Evolutionary conservation across 176 grass and related monocot genomes (phyloP), one percentile per base, ranked within the genome.

Genomic region (Paspalum vaginatum): DNA sequence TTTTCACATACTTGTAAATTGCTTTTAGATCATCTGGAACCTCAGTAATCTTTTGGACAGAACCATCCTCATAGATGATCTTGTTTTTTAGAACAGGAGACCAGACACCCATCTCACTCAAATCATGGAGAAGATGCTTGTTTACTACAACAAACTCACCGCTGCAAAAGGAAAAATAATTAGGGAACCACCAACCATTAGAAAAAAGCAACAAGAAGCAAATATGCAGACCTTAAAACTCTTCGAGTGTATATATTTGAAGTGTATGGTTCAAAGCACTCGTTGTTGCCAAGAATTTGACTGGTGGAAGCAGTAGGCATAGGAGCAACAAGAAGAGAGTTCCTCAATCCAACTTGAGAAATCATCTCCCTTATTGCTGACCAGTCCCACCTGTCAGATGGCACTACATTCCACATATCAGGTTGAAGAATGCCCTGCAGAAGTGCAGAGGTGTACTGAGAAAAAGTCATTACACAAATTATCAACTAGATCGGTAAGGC

Each of bases 271-370:
- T 78, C 76, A 78, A 78, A 78, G 60, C 76, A 99, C 74, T 99
- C 96, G 26, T 99, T 99, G 63, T 99, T 99, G 75, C 96, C 96
- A 79, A 99, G 92, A 87, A 99, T 99, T 48, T 99, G 96, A 81
- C 96, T 99, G 57, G 96, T 99, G 75, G 96, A 99, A 84, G 96
- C 96, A 86, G 96, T 99, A 7, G 93, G 96, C 96, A 99, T 99
- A 24, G 96, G 96, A 81, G 96, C 96, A 72, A 99, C 84, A 79
- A 99, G 93, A 86, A 99, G 96, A 37, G 96, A 99, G 67, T 99
- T 99, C 64, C 96, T 89, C 26, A 95, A 44, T 45, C 96, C 96
- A 84, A 91, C 84, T 64, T 91, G 79, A 16, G 62, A 88, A 70
- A 99, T 99, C 75, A 78, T 84, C 27, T 91, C 68, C 49, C 92